Evolutionary conservation across 1,284 basidiomycete genomes (phyloP).

Genomic region (Moniliella sp.): DNA sequence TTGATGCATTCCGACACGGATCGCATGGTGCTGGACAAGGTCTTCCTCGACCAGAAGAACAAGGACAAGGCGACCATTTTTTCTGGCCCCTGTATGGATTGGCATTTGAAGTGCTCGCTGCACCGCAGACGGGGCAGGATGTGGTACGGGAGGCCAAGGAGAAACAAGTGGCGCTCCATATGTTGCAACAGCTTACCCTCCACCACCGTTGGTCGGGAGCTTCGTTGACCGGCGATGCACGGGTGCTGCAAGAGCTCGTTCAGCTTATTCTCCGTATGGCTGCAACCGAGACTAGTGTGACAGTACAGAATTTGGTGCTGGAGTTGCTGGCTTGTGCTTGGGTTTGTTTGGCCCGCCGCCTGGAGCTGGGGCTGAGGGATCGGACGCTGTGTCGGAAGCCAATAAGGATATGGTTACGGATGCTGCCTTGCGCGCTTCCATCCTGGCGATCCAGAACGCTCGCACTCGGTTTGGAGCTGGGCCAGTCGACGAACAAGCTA

Average conservation of each 20-base stretch:
- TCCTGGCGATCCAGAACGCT: background rate
- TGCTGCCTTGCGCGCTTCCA: background rate
- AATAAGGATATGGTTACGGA: background rate
- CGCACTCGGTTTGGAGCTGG: slow-evolving; percentile 3
- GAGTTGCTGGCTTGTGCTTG: background rate
- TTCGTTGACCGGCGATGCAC: slow-evolving; percentile 49
- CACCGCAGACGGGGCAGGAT: slow-evolving; percentile 39
- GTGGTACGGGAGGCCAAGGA: slow-evolving; percentile 28
- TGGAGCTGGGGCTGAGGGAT: no score
- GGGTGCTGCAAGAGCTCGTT: slow-evolving; percentile 71
- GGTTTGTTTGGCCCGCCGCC: background rate
- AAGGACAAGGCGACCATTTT: slow-evolving; percentile 36
- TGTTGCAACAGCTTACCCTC: slow-evolving; percentile 56
- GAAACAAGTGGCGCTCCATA: slow-evolving; percentile 46
- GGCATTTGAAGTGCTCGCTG: slow-evolving; percentile 66
- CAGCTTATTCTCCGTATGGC: slow-evolving; percentile 70
- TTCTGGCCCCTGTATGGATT: slow-evolving; percentile 81
- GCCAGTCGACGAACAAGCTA: slow-evolving; percentile 36
- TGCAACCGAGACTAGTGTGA: slow-evolving; percentile 54
- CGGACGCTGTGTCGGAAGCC: no score
- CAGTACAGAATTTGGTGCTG: background rate
- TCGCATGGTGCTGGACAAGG: slow-evolving; percentile 51
- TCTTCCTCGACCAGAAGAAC: slow-evolving; percentile 44
- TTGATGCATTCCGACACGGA: slow-evolving; percentile 55
- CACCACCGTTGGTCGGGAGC: slow-evolving; percentile 61